Conservation (phyloP, 257 asterid genomes). For the Solanum bulbocastanum region DNA sequence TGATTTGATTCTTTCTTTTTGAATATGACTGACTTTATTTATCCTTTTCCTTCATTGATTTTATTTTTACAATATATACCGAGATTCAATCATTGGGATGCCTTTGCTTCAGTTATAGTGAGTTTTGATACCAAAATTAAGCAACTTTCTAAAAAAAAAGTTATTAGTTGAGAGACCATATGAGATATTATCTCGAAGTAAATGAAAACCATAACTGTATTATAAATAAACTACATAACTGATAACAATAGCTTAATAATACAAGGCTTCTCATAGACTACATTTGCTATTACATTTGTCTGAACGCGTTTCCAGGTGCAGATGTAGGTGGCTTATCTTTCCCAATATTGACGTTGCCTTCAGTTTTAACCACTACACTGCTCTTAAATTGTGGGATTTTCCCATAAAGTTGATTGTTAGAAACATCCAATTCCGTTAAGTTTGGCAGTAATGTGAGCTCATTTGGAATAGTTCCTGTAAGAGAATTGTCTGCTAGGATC, state of each 20-base stretch:
- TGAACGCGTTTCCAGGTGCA: neutral
- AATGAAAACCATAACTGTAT: neutral
- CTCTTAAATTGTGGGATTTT: slow-evolving; percentile 1
- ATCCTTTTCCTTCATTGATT: neutral
- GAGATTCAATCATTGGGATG: neutral
- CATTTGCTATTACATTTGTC: neutral
- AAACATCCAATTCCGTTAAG: slow-evolving; percentile 1
- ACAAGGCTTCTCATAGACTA: neutral
- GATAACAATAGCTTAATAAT: neutral
- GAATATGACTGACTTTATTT: neutral
- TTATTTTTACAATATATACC: neutral
- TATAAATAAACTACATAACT: no score
- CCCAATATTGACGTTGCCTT: slow-evolving; percentile 2
- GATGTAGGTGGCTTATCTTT: neutral
- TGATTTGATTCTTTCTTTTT: neutral
- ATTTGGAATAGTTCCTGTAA: slow-evolving; percentile 2
- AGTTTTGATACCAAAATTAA: neutral
- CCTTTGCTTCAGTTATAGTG: no score
- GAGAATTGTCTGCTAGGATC: neutral
- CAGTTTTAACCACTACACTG: neutral
- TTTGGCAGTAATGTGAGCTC: neutral
- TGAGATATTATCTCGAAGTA: no score
- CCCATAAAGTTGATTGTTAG: slow-evolving; percentile 4
- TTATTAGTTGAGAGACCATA: neutral
- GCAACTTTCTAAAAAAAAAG: neutral